These are phyloP conservation scores for Berberis thunbergii DNA, from an alignment of 164 flowering plant genomes.

Conservation along the genomic window DNA sequence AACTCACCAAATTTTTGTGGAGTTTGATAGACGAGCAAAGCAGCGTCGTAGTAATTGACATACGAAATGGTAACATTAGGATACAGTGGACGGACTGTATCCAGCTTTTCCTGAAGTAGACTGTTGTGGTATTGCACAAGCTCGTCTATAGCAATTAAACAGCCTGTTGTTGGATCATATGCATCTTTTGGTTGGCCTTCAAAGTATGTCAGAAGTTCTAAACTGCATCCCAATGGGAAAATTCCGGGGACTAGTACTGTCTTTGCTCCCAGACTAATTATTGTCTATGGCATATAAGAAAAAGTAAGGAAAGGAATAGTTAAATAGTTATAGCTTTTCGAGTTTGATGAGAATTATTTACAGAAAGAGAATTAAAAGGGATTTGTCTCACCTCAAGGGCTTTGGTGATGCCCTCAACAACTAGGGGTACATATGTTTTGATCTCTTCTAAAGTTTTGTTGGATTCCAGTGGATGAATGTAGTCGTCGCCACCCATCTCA, in stretches of 20 bases:
- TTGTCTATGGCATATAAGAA: not conserved
- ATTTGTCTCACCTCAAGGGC: constrained; percentile 16
- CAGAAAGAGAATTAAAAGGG: not conserved
- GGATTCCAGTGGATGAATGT: constrained; percentile 5
- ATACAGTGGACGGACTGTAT: constrained; percentile 10
- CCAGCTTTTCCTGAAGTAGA: constrained; percentile 19
- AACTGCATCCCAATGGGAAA: not conserved
- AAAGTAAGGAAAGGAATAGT: no score
- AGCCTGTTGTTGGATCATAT: constrained; percentile 25
- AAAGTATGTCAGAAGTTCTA: constrained; percentile 6
- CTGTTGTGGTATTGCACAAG: constrained; percentile 24
- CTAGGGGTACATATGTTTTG: constrained; percentile 8
- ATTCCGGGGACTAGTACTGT: constrained; percentile 1
- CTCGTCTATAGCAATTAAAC: constrained; percentile 24
- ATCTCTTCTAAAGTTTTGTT: constrained; percentile 4
- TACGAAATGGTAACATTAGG: constrained; percentile 30
- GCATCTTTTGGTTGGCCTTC: constrained; percentile 11
- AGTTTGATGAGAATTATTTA: no score
- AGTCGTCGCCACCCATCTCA: constrained; percentile 34
- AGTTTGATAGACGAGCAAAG: constrained; percentile 15
- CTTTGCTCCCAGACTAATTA: not conserved
- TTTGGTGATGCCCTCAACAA: constrained; percentile 15
- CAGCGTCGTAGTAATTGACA: constrained; percentile 37
- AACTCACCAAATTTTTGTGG: constrained; percentile 23
- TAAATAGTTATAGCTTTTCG: no score